Evolutionary conservation across 163 green algal species (phyloP).

Genomic region (Smithsoniella earleae): DNA sequence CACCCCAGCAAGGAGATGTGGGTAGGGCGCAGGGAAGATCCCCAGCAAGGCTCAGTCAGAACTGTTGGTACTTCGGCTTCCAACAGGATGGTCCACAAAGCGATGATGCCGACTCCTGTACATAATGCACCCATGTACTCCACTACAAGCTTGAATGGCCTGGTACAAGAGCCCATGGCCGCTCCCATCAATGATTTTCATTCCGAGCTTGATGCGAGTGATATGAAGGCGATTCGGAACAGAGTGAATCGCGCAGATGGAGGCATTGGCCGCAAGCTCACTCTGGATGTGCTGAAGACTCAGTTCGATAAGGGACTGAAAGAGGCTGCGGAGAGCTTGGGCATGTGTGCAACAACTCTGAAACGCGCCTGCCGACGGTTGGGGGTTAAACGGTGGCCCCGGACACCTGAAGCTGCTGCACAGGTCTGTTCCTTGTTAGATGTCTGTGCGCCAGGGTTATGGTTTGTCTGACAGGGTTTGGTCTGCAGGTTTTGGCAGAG

Average conservation of each 20-base stretch:
- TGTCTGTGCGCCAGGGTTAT: background rate
- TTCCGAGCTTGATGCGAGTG: background rate
- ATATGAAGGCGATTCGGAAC: constrained; percentile 7
- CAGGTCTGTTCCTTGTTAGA: background rate
- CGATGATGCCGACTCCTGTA: background rate
- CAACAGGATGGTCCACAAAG: too few species aligned
- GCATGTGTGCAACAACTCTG: constrained; percentile 85
- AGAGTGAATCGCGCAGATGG: constrained; percentile 16
- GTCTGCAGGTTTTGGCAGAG: background rate
- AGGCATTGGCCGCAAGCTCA: constrained; percentile 43
- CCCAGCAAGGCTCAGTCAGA: too few species aligned
- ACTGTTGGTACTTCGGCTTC: too few species aligned
- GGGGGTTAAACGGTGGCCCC: constrained; percentile 52
- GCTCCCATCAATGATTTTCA: too few species aligned
- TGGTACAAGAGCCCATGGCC: background rate
- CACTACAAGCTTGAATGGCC: background rate
- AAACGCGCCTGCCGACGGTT: constrained; percentile 78
- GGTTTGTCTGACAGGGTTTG: background rate
- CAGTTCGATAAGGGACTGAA: constrained; percentile 82
- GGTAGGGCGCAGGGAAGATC: too few species aligned
- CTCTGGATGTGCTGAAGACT: constrained; percentile 56
- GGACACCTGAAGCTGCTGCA: constrained; percentile 16
- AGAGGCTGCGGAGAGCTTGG: constrained; percentile 74
- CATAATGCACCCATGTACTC: background rate
- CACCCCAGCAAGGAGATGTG: too few species aligned